Evolutionary conservation across 2,329 filamentous ascomycete species (phyloP).

Genomic region (Fusarium transvaalense): DNA sequence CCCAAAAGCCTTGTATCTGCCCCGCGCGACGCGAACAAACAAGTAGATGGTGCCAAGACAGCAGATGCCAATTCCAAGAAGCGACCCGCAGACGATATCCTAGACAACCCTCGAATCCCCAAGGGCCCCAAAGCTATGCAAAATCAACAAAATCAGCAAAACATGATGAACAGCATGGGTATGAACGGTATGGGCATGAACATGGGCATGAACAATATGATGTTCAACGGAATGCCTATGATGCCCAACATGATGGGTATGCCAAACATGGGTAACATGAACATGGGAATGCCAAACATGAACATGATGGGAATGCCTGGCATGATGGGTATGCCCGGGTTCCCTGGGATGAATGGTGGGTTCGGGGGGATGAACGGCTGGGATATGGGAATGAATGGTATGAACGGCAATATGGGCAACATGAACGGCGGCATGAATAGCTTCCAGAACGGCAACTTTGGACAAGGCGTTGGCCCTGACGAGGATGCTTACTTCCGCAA

Average conservation of each 20-base stretch:
- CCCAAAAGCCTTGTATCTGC: constrained; percentile 45
- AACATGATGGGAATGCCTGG: constrained; percentile 51
- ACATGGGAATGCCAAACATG: constrained; percentile 53
- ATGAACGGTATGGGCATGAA: constrained; percentile 64
- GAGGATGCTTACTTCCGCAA: constrained; percentile 95
- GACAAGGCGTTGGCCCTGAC: constrained; percentile 76
- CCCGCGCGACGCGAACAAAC: constrained; percentile 56
- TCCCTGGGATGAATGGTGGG: constrained; percentile 50
- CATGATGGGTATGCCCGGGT: constrained; percentile 53
- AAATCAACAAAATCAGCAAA: constrained; percentile 65
- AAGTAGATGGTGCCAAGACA: constrained; percentile 47
- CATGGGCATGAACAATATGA: constrained; percentile 58
- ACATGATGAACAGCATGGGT: constrained; percentile 62
- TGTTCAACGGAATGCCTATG: constrained; percentile 58
- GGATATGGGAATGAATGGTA: constrained; percentile 48
- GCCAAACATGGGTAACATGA: constrained; percentile 54
- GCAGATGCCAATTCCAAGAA: constrained; percentile 72
- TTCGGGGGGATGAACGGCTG: constrained; percentile 46
- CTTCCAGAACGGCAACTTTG: constrained; percentile 57
- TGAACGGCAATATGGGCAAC: constrained; percentile 50
- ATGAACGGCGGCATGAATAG: constrained; percentile 52
- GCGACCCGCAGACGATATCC: constrained; percentile 80
- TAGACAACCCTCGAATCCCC: constrained; percentile 73
- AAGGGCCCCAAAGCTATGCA: constrained; percentile 76
- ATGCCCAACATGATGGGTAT: constrained; percentile 59